Conservation (phyloP, 2,329 filamentous ascomycete genomes). For the Bertia moriformis region DNA sequence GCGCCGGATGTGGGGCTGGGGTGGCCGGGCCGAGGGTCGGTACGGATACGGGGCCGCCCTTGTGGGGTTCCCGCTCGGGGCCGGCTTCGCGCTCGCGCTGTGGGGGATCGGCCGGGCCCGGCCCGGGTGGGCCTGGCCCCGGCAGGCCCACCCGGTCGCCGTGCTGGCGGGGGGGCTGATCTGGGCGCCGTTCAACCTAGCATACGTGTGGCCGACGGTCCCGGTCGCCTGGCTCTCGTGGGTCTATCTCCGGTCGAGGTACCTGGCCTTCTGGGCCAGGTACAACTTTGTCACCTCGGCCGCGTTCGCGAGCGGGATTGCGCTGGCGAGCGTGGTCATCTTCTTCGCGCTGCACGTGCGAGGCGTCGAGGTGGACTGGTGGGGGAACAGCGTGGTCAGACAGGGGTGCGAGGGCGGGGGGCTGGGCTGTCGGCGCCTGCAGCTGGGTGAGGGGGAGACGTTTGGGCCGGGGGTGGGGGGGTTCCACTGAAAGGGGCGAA, state of each 20-base stretch:
- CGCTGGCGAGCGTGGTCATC: slow-evolving; percentile 33
- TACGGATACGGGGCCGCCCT: slow-evolving; percentile 32
- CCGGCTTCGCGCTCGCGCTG: slow-evolving; percentile 26
- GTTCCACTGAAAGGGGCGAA: too few relatives aligned
- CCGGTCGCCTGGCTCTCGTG: slow-evolving; percentile 30
- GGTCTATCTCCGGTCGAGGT: slow-evolving; percentile 28
- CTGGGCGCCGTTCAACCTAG: slow-evolving; percentile 33
- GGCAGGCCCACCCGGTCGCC: slow-evolving; percentile 31
- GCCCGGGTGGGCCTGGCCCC: slow-evolving; percentile 12
- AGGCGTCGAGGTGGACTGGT: slow-evolving; percentile 21
- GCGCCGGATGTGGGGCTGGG: slow-evolving; percentile 29
- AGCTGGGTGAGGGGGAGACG: slow-evolving; percentile 5
- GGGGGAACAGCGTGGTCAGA: slow-evolving; percentile 12
- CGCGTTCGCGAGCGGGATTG: slow-evolving; percentile 31
- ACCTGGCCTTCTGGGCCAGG: slow-evolving; percentile 33
- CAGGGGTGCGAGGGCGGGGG: slow-evolving; percentile 9
- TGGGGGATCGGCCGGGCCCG: slow-evolving; percentile 23
- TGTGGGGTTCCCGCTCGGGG: slow-evolving; percentile 33
- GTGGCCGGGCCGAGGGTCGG: too few relatives aligned
- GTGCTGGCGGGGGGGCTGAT: slow-evolving; percentile 29
- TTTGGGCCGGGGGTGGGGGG: slow-evolving; percentile 6
- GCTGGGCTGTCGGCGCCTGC: slow-evolving; percentile 6
- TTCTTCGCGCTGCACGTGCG: slow-evolving; percentile 34
- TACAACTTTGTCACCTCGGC: slow-evolving; percentile 39
- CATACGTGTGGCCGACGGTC: slow-evolving; percentile 29